Evolutionary conservation across 1,139 yeast species (phyloP), one percentile per base, ranked within the genome.

Genomic region (Suhomyces anneliseae): DNA sequence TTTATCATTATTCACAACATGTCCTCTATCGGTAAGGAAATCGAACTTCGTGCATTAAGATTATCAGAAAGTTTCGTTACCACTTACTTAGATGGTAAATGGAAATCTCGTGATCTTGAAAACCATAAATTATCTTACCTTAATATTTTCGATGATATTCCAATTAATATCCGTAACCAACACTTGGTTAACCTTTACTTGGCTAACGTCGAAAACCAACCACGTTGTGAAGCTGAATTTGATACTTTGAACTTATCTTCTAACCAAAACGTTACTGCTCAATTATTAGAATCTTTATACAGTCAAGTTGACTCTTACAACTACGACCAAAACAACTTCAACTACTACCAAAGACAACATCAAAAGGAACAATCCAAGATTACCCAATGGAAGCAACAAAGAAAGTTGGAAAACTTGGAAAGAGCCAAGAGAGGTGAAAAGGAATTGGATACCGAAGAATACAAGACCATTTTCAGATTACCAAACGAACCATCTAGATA

Each of bases 251-350:
- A 71, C 57, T 70, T 75, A 55, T 65, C 74, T 36, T 70, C 78
- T 32, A 74, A 74, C 62, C 76, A 73, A 45, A 70, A 70, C 55
- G 72, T 71, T 51, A 73, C 78, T 40, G 70, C 78, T 26, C 78
- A 74, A 58, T 70, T 75, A 57, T 79, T 86, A 53, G 95, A 88
- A 62, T 80, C 81, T 40, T 76, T 90, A 58, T 79, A 85, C 61
- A 87, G 85, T 49, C 83, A 90, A 45, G 80, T 87, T 40, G 96
- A 90, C 65, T 83, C 86, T 42, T 84, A 83, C 72, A 85, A 85
- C 70, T 85, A 85, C 61, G 95, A 87, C 62, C 89, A 87, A 65
- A 85, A 87, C 57, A 87, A 85, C 69, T 85, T 86, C 74, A 87
- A 87, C 72, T 85, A 84, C 66, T 89, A 83, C 72, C 95, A 87